Evolutionary conservation across 208 protist genomes (phyloP).

Genomic region (Angomonas deanei): DNA sequence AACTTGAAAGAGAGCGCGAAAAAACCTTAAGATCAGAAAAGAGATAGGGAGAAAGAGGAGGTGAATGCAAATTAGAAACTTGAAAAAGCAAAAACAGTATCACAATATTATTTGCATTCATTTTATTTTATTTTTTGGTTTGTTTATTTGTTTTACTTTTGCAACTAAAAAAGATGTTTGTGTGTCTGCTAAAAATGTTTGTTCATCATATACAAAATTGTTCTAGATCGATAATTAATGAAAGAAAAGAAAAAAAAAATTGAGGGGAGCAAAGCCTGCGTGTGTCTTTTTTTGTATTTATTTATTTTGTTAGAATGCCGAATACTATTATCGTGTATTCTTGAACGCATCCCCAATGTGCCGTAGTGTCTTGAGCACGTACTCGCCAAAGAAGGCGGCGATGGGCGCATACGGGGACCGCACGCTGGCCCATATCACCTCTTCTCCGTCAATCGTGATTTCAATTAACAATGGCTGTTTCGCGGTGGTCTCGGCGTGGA

Average conservation of each 20-base stretch:
- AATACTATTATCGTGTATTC: neutral
- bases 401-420: slow-evolving; percentile 32
- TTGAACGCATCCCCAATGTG: neutral
- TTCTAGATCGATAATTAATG: no score
- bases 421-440: slow-evolving; percentile 24
- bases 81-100: neutral
- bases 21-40: neutral
- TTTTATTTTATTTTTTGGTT: neutral
- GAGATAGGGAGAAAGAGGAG: neutral
- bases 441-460: slow-evolving; percentile 21
- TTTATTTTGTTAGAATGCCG: no score
- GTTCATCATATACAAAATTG: no score
- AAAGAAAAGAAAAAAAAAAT: no score
- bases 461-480: slow-evolving; percentile 29
- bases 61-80: neutral
- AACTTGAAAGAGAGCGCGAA: neutral
- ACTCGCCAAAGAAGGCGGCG: slow-evolving; percentile 46
- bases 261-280: no score
- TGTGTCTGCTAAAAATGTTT: no score
- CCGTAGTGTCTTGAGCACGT: slow-evolving; percentile 17
- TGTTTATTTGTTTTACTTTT: neutral
- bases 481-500: slow-evolving; percentile 48
- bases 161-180: neutral
- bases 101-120: neutral
- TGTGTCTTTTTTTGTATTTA: no score